These are phyloP conservation scores for Shiraia bambusicola DNA, from an alignment of 2,329 filamentous ascomycete genomes.

Conservation along the genomic window DNA sequence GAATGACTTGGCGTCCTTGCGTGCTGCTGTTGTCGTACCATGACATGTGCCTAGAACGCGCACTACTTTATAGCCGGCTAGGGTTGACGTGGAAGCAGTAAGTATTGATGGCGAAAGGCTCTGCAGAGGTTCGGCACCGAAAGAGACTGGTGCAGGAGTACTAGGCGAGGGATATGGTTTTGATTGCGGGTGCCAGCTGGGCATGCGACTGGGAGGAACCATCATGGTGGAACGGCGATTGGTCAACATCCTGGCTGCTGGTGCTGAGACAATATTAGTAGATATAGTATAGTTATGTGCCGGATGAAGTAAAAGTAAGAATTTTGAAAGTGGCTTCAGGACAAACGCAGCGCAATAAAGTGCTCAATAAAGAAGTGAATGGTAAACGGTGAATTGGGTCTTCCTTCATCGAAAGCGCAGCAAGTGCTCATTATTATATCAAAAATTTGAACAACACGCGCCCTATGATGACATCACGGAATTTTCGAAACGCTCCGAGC, in stretches of 20 bases:
- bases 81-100: slow-evolving; percentile 27
- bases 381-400: neutral
- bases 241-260: slow-evolving; percentile 31
- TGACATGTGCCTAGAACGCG: slow-evolving; percentile 35
- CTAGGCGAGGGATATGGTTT: slow-evolving; percentile 15
- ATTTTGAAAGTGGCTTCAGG: neutral
- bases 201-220: slow-evolving; percentile 26
- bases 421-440: slow-evolving; percentile 26
- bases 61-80: slow-evolving; percentile 31
- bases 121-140: slow-evolving; percentile 27
- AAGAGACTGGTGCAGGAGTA: slow-evolving; percentile 8
- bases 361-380: neutral
- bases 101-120: slow-evolving; percentile 32
- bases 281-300: too few species aligned
- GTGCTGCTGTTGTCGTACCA: slow-evolving; percentile 34
- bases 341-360: neutral
- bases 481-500: slow-evolving; percentile 28
- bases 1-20: slow-evolving; percentile 39
- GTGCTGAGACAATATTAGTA: neutral
- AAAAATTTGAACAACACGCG: neutral
- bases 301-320: neutral
- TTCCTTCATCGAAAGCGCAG: slow-evolving; percentile 6
- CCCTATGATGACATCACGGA: slow-evolving; percentile 11
- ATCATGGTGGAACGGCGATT: slow-evolving; percentile 42
- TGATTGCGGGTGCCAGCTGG: slow-evolving; percentile 28